Base-by-base conservation (phyloP, 805 yeast species). In the Ogataea dorogensis region DNA sequence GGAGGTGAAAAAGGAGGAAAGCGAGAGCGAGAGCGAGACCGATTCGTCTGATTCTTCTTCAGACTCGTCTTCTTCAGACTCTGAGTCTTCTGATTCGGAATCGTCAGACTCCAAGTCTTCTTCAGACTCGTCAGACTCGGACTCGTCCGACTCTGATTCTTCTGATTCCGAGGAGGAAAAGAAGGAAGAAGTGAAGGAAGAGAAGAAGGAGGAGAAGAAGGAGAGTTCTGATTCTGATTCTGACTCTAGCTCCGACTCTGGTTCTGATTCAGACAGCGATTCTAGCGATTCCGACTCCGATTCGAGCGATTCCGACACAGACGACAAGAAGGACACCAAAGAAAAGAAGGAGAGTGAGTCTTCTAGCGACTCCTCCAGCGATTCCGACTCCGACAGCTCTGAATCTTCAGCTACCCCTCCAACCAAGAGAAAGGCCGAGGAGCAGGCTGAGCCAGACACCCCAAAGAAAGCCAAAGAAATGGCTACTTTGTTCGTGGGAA, bases 401-500 rank as follows among this genome's bases (percentile, higher is more conserved):
- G 52, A 43, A 11, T 48, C 49, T 25, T 43, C 53, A 18, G 54
- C 53, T 28, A 18, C 28, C 30, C 28, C 35, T 10, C 31, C 72
- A 15, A 62, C 63, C 40, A 69, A 68, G 53, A 73, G 68, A 38
- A 72, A 64, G 43, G 63, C 61, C 28, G 70, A 64, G 37, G 63
- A 59, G 13, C 9, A 9, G 13, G 19, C 28, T 35, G 61, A 57
- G 38, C 61, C 66, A 42, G 67, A 67, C 43, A 57, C 70, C 24
- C 64, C 66, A 35, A 83, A 81, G 71, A 78, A 76, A 63, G 56
- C 64, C 34, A 65, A 60, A 46, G 95, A 82, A 66, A 82, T 88
- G 53, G 85, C 91, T 42, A 91, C 98, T 43, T 65, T 93, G 49
- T 93, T 93, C 57, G 98, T 89, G 49, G 98, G 98, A 57, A 82